Evolutionary conservation across 768 basidiomycete genomes (phyloP).

Genomic region (Leccinum broughii): DNA sequence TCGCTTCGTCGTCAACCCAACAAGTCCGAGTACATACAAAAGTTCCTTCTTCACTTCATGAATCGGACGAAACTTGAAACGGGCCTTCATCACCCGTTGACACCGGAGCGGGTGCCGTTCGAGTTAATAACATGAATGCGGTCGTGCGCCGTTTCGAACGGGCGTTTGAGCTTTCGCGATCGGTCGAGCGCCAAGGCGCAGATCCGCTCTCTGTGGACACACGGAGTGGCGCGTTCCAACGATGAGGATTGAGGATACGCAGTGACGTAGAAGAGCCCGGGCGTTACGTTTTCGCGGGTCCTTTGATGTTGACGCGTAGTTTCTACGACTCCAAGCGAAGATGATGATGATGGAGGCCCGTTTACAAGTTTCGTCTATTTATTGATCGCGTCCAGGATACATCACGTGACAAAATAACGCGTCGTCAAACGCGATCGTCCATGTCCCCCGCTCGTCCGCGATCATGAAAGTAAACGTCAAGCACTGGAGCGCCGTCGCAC

Average conservation of each 20-base stretch:
- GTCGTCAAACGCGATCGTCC: background rate
- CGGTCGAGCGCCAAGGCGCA: background rate
- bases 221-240: background rate
- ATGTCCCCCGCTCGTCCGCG: background rate
- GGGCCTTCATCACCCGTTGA: background rate
- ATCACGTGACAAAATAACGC: background rate
- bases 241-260: background rate
- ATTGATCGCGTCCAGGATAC: too few species aligned
- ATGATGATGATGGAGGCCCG: too few species aligned
- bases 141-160: background rate
- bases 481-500: conserved; percentile 84
- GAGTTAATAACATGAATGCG: background rate
- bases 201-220: background rate
- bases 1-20: background rate
- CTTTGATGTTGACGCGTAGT: too few species aligned
- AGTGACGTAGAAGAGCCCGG: background rate
- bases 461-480: conserved; percentile 78
- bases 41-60: background rate
- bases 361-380: too few species aligned
- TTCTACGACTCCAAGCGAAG: too few species aligned
- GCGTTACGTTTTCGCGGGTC: too few species aligned
- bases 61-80: too few species aligned
- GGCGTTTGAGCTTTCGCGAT: background rate
- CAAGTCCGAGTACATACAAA: background rate
- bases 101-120: background rate